These are phyloP conservation scores for Fermentozyma sake DNA, from an alignment of 1,139 yeast genomes.

Conservation along the genomic window DNA sequence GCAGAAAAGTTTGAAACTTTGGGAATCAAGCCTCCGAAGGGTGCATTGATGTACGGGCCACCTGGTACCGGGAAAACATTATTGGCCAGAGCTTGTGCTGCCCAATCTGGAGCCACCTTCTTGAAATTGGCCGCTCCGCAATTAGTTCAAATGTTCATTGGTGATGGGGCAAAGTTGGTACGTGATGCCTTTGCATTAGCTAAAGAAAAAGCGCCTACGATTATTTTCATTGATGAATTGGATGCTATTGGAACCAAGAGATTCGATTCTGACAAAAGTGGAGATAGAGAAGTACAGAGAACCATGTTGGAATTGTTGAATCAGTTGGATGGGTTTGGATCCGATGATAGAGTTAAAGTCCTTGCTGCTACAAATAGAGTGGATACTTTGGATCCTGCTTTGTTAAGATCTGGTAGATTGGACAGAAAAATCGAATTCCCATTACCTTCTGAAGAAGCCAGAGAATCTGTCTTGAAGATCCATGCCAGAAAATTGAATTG, in stretches of 20 bases:
- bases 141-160: conserved; percentile 97
- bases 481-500: conserved; percentile 96
- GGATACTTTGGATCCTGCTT: conserved; percentile 95
- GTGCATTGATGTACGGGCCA: conserved; percentile 98
- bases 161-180: conserved; percentile 97
- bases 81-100: conserved; percentile 98
- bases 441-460: conserved; percentile 92
- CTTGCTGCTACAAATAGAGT: conserved; percentile 98
- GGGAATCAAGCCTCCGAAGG: conserved; percentile 97
- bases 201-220: conserved; percentile 97
- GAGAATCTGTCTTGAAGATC: conserved; percentile 93
- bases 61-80: conserved; percentile 99
- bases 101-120: conserved; percentile 97
- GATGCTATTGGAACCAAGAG: conserved; percentile 99
- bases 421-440: conserved; percentile 98
- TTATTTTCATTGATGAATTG: conserved; percentile 93
- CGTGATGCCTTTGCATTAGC: conserved; percentile 99
- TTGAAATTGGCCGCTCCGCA: conserved; percentile 97
- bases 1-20: conserved; percentile 90
- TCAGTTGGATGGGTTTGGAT: conserved; percentile 97
- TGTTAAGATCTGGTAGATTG: conserved; percentile 93
- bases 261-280: conserved; percentile 94
- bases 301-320: conserved; percentile 96
- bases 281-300: conserved; percentile 98
- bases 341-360: conserved; percentile 95